A percentile compares a stretch with the other conserved stretches of the same genome.
Evolutionary conservation across 2,329 filamentous ascomycete species (phyloP).

Genomic region (Beauveria australis): DNA sequence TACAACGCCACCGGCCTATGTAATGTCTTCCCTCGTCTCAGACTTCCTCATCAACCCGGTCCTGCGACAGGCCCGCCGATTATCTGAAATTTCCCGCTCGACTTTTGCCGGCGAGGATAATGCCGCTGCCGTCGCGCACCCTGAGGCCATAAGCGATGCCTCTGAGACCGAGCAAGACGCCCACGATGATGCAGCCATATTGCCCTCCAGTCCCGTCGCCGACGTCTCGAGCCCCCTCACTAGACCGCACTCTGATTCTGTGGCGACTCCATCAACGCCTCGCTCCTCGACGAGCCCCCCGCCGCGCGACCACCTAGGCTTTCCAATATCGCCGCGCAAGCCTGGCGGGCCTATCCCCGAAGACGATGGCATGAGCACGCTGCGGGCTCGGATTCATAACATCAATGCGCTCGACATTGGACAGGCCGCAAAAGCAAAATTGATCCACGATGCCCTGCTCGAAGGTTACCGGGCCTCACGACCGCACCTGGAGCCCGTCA

Average conservation of each 20-base stretch:
- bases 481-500: constrained; percentile 2
- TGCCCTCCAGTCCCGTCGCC: not conserved
- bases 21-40: constrained; percentile 56
- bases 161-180: constrained; percentile 12
- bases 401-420: constrained; percentile 56
- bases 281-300: constrained; percentile 16
- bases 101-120: constrained; percentile 29
- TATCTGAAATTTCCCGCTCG: constrained; percentile 43
- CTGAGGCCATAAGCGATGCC: constrained; percentile 21
- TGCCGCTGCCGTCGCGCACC: constrained; percentile 15
- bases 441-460: constrained; percentile 63
- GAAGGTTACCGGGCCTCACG: constrained; percentile 52
- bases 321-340: constrained; percentile 22
- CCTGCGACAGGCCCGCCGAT: constrained; percentile 55
- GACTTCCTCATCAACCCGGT: constrained; percentile 60
- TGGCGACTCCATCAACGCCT: not conserved
- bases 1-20: constrained; percentile 11
- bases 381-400: constrained; percentile 59
- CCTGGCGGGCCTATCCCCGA: constrained; percentile 48
- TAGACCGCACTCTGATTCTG: not conserved
- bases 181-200: not conserved
- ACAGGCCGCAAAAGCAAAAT: constrained; percentile 57
- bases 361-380: constrained; percentile 66
- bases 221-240: not conserved
- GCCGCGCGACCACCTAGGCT: constrained; percentile 25